These are phyloP conservation scores for Saccharomycopsis sp. DNA, from an alignment of 805 yeast genomes.

Conservation along the genomic window DNA sequence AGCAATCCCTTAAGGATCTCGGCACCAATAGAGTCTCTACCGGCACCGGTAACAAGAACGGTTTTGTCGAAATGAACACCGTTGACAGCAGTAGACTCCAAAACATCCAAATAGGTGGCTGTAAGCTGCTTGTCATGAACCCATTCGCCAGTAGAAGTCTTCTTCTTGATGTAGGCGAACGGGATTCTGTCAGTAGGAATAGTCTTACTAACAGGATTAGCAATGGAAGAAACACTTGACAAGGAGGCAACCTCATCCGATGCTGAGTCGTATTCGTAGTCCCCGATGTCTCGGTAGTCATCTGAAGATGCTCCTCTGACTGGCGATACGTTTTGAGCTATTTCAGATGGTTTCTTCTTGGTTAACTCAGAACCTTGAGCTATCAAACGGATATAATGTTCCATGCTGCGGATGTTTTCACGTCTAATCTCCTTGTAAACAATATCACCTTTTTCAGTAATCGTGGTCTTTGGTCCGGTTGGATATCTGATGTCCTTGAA, in stretches of 20 bases:
- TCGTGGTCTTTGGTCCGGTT: constrained; percentile 88
- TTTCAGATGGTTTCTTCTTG: too few species aligned
- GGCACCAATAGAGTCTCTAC: constrained; percentile 98
- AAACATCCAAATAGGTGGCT: constrained; percentile 74
- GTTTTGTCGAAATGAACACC: constrained; percentile 89
- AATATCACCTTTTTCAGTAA: constrained; percentile 84
- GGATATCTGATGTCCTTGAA: constrained; percentile 93
- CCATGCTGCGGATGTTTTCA: constrained; percentile 87
- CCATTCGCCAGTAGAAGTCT: constrained; percentile 70
- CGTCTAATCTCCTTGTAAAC: constrained; percentile 79
- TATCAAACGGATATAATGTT: constrained; percentile 94
- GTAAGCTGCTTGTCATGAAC: constrained; percentile 75
- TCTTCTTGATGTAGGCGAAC: constrained; percentile 86
- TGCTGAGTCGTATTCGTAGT: constrained; percentile 44
- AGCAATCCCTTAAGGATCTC: constrained; percentile 91
- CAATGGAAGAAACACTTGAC: constrained; percentile 61
- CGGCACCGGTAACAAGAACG: constrained; percentile 95
- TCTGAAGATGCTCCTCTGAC: too few species aligned
- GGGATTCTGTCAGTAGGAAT: constrained; percentile 85
- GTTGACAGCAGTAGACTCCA: constrained; percentile 89
- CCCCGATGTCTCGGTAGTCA: too few species aligned
- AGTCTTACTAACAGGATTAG: constrained; percentile 65
- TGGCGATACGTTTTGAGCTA: too few species aligned
- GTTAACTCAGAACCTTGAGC: constrained; percentile 90
- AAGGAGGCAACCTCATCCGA: constrained; percentile 84